Base-by-base conservation (phyloP, 139 green algal species). In the Monoraphidium neglectum region DNA sequence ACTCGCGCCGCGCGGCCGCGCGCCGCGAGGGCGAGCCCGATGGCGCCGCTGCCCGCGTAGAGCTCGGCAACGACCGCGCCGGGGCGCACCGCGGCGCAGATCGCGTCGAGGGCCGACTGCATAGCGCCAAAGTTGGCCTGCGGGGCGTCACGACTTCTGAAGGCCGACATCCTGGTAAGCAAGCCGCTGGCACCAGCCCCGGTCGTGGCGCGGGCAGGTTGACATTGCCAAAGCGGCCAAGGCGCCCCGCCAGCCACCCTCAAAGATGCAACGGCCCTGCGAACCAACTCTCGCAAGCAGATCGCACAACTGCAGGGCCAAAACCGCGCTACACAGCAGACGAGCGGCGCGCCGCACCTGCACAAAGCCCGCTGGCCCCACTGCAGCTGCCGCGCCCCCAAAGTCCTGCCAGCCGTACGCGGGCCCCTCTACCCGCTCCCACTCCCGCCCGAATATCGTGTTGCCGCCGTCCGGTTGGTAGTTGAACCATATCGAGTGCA, bases 1-100 rank as follows among this genome's bases (percentile, higher is more conserved):
- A 77, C 72, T 16, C 56, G 30, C 2, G 59, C n/a, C 3, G 72
- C 72, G n/a, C 28, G 57, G 30, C 59, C 72, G 64, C 67, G 64
- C 21, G 78, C 84, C 1, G 86, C 84, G 49, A 95, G 79, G 0
- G 82, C 85, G 3, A 97, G 82, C 8, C 90, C 92, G 23, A 96
- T 95, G 37, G 87, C 86, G n/a, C 92, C 92, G n/a, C 89, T 84
- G 5, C 92, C 92, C 26, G 91, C 88, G 76, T 96, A 87, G 18
- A 96, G 72, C 77, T 96, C 91, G 13, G 77, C 74, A 0, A 95
- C 77, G 1, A 47, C 49, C 4, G 60, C 57, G 28, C 82, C 85
- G 8, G 8, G 43, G 3, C 76, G 82, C 18, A 71, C 32, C 15
- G 46, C 68, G 24, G 16, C 18, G 36, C 77, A 70, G 1, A 93